Evolutionary conservation across 2,329 filamentous ascomycete genomes (phyloP), one percentile per base, ranked within the genome.

Genomic region (Myriosclerotinia scirpicola): DNA sequence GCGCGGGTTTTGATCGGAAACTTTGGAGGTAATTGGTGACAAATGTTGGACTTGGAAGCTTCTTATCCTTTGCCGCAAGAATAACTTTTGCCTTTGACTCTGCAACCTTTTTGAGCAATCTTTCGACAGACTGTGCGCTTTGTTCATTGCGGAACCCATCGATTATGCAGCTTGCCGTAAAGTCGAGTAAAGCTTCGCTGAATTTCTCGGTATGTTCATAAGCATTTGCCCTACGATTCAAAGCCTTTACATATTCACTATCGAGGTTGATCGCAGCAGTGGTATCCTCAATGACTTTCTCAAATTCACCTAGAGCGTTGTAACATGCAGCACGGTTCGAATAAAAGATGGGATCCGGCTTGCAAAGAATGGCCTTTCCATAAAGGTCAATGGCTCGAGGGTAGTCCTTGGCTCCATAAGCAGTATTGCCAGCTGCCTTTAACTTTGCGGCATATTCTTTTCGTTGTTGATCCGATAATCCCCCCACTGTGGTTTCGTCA

Each of bases 21-120:
- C 94, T 98, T 81, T 98, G 94, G 42, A 99, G 89, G 80, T 99
- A 99, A 84, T 99, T 99, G 77, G 93, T 92, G 72, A 99, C 93
- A 74, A 98, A 99, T 15, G 93, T 97, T 40, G 95, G 90, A 79
- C 93, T 97, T 26, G 95, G 95, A 61, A 99, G 85, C 81, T 92
- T 94, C 81, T 92, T 90, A 44, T 83, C 81, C 79, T 93, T 94
- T 68, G 85, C 85, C 75, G 85, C 87, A 65, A 99, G 84, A 76
- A 99, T 97, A 71, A 87, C 88, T 81, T 94, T 93, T 71, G 91
- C 94, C 83, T 97, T 97, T 72, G 91, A 85, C 80, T 98, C 94
- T 56, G 95, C 95, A 60, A 98, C 94, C 82, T 96, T 96, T 85
- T 98, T 98, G 70, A 99, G 84, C 70, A 99, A 82, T 69, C 94